A percentile compares a stretch with the other conserved stretches of the same genome.
These are phyloP conservation scores for Speleostelium caveatum DNA, from an alignment of 78 protist genomes.

Conservation along the genomic window DNA sequence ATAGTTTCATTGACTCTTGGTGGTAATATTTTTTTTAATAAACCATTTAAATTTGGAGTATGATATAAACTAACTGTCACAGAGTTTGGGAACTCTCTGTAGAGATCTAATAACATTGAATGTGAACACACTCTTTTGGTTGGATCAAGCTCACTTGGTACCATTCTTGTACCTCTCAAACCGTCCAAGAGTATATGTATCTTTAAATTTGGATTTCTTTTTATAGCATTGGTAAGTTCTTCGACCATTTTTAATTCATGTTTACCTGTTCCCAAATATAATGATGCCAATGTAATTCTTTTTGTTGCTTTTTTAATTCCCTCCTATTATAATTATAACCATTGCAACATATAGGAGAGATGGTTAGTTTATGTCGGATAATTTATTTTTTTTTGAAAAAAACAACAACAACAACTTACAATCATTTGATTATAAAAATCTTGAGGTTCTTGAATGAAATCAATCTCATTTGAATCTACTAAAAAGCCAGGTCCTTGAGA, in stretches of 20 bases:
- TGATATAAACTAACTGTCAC: slow-evolving; percentile 39
- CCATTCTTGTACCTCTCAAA: slow-evolving; percentile 42
- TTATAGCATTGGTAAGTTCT: slow-evolving; percentile 10
- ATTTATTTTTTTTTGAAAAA: not conserved
- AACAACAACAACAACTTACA: not conserved
- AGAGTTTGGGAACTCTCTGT: not conserved
- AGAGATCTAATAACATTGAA: slow-evolving; percentile 5
- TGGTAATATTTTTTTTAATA: slow-evolving; percentile 39
- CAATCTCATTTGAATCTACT: slow-evolving; percentile 33
- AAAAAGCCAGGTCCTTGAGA: slow-evolving; percentile 68
- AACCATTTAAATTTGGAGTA: slow-evolving; percentile 64
- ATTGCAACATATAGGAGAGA: not conserved
- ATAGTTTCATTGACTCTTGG: slow-evolving; percentile 72
- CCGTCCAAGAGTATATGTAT: slow-evolving; percentile 61
- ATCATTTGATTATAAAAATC: slow-evolving; percentile 67
- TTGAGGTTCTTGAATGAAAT: slow-evolving; percentile 64
- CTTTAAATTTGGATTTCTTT: slow-evolving; percentile 21
- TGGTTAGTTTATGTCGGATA: too few relatives aligned
- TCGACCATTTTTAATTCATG: slow-evolving; percentile 25
- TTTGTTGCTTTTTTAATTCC: slow-evolving; percentile 40
- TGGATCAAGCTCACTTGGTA: not conserved
- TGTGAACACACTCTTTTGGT: slow-evolving; percentile 4
- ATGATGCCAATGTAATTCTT: slow-evolving; percentile 55
- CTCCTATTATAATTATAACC: not conserved
- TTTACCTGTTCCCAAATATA: slow-evolving; percentile 59